Conservation (phyloP, 1,139 yeast species). For the Meyerozyma carpophila region DNA sequence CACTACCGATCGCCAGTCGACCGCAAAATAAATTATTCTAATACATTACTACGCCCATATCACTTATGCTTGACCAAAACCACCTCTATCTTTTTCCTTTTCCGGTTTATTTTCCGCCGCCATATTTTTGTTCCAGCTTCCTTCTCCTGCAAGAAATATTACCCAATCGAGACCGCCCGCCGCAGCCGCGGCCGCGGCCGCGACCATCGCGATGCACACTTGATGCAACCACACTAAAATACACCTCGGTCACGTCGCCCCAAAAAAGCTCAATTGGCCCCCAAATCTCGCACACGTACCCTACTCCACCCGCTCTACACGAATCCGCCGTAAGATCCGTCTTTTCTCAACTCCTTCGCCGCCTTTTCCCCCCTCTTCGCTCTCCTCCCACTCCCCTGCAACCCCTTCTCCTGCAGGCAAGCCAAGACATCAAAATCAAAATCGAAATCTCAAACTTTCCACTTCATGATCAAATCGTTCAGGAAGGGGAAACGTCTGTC, state of each 20-base stretch:
- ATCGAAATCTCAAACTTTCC: not conserved
- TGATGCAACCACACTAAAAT: not conserved
- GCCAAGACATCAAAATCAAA: not conserved
- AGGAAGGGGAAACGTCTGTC: conserved; percentile 41
- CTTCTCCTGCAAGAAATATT: not conserved
- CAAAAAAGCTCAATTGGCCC: not conserved
- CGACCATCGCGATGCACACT: too few relatives aligned
- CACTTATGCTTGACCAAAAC: too few relatives aligned
- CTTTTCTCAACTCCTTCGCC: not conserved
- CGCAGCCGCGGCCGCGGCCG: too few relatives aligned
- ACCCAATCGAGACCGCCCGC: not conserved
- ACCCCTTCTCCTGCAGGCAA: conserved; percentile 2
- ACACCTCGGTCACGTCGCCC: not conserved
- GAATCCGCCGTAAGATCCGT: too few relatives aligned
- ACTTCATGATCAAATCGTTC: conserved; percentile 36
- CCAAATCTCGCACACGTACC: not conserved
- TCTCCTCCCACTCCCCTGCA: not conserved
- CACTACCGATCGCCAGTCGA: too few relatives aligned
- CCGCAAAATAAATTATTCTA: too few relatives aligned
- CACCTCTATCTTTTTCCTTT: not conserved
- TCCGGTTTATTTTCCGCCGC: not conserved
- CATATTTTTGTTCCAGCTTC: not conserved
- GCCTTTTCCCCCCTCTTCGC: not conserved
- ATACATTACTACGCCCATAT: too few relatives aligned
- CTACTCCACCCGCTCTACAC: not conserved